Evolutionary conservation across 345 rosid species (phyloP).

Genomic region (Pseudoturritis turrita): DNA sequence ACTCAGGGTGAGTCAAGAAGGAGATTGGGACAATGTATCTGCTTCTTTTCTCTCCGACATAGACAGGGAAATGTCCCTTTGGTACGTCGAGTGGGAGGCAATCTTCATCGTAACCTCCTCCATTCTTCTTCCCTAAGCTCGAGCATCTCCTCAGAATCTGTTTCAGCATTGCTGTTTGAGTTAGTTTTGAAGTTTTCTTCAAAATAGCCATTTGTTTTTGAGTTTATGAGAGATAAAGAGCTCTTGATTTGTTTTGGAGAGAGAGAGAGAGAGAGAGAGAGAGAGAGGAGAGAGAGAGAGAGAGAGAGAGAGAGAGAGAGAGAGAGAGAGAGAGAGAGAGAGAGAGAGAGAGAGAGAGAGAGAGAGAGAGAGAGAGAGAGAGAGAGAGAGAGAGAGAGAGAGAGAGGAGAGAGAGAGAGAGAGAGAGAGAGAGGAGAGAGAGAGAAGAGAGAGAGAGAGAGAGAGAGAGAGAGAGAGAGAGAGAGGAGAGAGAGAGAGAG

Average conservation of each 20-base stretch:
- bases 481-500: too few species aligned
- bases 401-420: too few species aligned
- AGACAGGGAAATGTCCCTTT: constrained; percentile 88
- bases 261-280: too few species aligned
- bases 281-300: too few species aligned
- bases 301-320: too few species aligned
- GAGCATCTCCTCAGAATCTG: constrained; percentile 69
- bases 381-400: too few species aligned
- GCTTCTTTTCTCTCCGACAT: constrained; percentile 83
- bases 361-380: too few species aligned
- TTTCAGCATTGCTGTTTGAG: constrained; percentile 53
- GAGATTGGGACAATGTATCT: constrained; percentile 91
- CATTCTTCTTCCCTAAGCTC: constrained; percentile 56
- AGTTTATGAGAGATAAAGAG: constrained; percentile 10
- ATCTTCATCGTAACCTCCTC: constrained; percentile 36
- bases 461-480: too few species aligned
- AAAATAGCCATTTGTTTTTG: constrained; percentile 42
- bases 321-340: constrained; percentile 5
- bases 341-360: too few species aligned
- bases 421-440: too few species aligned
- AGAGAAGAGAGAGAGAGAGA: too few species aligned
- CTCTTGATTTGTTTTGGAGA: constrained; percentile 12
- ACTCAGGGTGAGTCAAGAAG: constrained; percentile 71
- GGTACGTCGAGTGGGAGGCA: constrained; percentile 81
- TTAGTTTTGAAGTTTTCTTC: constrained; percentile 46